These are phyloP conservation scores for Telfairia occidentalis DNA, from an alignment of 331 rosid species.

Conservation along the genomic window DNA sequence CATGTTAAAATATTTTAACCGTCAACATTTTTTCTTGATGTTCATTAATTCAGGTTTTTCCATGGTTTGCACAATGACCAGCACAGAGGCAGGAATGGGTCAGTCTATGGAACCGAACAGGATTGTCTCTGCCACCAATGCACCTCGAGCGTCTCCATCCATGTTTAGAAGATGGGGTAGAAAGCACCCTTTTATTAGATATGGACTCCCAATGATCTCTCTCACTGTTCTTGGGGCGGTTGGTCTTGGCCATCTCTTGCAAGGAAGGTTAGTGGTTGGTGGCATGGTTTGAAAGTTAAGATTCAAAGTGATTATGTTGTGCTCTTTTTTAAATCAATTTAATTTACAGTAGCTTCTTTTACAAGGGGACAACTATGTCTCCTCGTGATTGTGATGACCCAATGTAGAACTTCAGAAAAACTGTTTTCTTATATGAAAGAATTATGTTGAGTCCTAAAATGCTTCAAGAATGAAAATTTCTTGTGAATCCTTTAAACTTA, in stretches of 20 bases:
- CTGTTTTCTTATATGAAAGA: neutral
- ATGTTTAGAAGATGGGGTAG: constrained; percentile 77
- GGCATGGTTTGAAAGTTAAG: neutral
- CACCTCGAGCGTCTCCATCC: constrained; percentile 19
- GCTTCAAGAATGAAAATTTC: neutral
- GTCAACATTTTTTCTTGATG: neutral
- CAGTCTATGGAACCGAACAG: constrained; percentile 18
- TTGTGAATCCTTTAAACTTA: neutral
- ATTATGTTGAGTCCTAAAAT: neutral
- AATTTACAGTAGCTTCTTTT: neutral
- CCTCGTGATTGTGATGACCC: neutral
- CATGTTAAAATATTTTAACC: neutral
- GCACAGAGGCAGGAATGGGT: constrained; percentile 22
- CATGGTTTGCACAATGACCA: constrained; percentile 28
- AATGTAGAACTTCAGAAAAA: neutral
- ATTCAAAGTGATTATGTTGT: neutral
- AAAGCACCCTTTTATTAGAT: constrained; percentile 63
- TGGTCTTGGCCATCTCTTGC: constrained; percentile 82
- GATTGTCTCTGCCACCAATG: constrained; percentile 3
- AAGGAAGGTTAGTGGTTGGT: constrained; percentile 52
- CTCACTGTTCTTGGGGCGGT: constrained; percentile 70
- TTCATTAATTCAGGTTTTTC: constrained; percentile 10
- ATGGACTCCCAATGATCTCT: constrained; percentile 90
- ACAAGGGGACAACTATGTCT: neutral
- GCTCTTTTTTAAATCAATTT: neutral